phyloP scores from a whole-genome alignment of 306 rosid species.

The Herpetospermum pedunculosum region DNA sequence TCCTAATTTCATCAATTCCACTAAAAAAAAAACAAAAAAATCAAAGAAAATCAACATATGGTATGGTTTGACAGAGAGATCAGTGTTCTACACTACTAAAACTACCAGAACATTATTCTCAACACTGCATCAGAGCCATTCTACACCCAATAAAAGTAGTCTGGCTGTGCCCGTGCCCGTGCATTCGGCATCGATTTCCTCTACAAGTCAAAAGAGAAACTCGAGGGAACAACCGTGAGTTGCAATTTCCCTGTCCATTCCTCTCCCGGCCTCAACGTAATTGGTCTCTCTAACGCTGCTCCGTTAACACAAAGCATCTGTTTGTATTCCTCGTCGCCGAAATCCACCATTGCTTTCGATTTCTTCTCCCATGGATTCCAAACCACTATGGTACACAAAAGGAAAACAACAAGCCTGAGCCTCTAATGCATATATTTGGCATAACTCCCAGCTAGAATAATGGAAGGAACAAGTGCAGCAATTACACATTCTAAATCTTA shows the following conservation, averaged over 20 bases:
- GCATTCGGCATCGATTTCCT: not conserved
- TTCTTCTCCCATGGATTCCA: conserved; percentile 99
- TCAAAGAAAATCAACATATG: not conserved
- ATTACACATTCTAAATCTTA: conserved; percentile 24
- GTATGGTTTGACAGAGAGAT: not conserved
- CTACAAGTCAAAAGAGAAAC: conserved; percentile 64
- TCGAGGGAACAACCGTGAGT: conserved; percentile 70
- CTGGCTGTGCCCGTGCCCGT: not conserved
- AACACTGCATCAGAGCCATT: not conserved
- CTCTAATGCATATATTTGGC: not conserved
- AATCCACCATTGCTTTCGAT: conserved; percentile 64
- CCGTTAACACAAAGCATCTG: conserved; percentile 91
- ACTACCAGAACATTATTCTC: not conserved
- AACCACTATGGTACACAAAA: conserved; percentile 32
- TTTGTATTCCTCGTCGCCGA: conserved; percentile 86
- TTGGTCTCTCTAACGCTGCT: conserved; percentile 66
- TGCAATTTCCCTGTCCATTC: conserved; percentile 85
- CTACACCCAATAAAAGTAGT: conserved; percentile 2
- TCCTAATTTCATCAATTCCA: conserved; percentile 4
- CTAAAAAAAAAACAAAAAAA: not conserved
- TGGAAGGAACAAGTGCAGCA: not conserved
- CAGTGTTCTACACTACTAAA: not conserved
- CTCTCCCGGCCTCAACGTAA: conserved; percentile 81
- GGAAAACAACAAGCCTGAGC: not conserved
- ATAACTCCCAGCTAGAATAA: not conserved